phyloP scores from a whole-genome alignment of 768 basidiomycete species.

The Boletus subcaerulescens region DNA sequence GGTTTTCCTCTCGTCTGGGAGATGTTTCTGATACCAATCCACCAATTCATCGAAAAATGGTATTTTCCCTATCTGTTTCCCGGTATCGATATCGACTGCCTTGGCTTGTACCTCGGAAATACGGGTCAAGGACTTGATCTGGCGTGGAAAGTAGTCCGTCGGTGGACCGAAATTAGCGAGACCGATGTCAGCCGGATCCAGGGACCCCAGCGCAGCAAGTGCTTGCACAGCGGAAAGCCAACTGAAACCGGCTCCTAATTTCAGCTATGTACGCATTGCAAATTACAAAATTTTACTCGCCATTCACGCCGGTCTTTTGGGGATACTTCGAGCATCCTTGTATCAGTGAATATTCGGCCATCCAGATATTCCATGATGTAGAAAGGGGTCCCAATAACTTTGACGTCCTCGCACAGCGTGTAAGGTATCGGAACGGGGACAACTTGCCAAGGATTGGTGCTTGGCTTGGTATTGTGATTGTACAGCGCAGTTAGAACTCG shows the following conservation, averaged over 20 bases:
- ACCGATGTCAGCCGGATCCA: conserved; percentile 64
- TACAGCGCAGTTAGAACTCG: conserved; percentile 75
- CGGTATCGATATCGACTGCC: conserved; percentile 63
- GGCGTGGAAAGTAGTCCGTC: conserved; percentile 87
- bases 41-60: conserved; percentile 72
- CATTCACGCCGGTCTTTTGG: conserved; percentile 65
- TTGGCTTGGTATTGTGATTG: conserved; percentile 57
- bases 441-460: conserved; percentile 45
- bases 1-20: conserved; percentile 73
- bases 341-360: conserved; percentile 91
- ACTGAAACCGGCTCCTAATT: conserved; percentile 35
- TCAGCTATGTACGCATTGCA: neutral
- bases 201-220: conserved; percentile 63
- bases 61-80: conserved; percentile 60
- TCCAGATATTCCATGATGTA: conserved; percentile 97
- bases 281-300: conserved; percentile 39
- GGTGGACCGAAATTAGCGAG: conserved; percentile 69
- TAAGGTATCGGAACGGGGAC: conserved; percentile 88
- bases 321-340: conserved; percentile 66
- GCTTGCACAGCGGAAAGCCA: conserved; percentile 76
- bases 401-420: conserved; percentile 73
- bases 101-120: conserved; percentile 79
- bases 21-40: conserved; percentile 68
- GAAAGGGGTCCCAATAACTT: conserved; percentile 84
- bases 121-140: conserved; percentile 83